Conservation (phyloP, 805 yeast genomes). For the Lipomyces starkeyi region DNA sequence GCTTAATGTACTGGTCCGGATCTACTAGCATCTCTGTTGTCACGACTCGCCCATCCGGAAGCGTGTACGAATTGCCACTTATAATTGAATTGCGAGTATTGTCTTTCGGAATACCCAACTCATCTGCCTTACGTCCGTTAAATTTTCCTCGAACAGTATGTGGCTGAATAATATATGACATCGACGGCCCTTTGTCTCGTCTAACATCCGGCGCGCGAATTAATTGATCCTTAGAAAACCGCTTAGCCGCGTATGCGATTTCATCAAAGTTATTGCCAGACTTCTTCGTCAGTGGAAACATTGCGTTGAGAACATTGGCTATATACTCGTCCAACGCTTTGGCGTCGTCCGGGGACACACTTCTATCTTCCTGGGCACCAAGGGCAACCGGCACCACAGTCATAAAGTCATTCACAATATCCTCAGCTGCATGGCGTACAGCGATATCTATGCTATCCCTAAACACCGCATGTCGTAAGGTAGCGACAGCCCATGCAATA, state of each 20-base stretch:
- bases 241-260: constrained; percentile 1
- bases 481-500: constrained; percentile 64
- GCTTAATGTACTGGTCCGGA: constrained; percentile 60
- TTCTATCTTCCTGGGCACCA: neutral
- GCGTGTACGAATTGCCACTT: constrained; percentile 60
- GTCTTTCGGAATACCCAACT: constrained; percentile 73
- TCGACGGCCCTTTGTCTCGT: constrained; percentile 51
- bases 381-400: constrained; percentile 34
- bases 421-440: constrained; percentile 36
- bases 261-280: constrained; percentile 15
- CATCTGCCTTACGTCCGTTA: constrained; percentile 65
- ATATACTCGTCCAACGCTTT: constrained; percentile 22
- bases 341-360: neutral
- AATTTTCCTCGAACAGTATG: constrained; percentile 79
- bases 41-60: constrained; percentile 64
- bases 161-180: constrained; percentile 72
- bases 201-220: constrained; percentile 16
- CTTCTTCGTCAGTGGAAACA: constrained; percentile 14
- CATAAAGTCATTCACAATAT: constrained; percentile 44
- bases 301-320: constrained; percentile 33
- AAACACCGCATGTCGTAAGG: constrained; percentile 88
- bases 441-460: constrained; percentile 68
- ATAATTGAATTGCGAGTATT: constrained; percentile 63
- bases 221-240: constrained; percentile 9
- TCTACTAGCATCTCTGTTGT: constrained; percentile 76